Evolutionary conservation across 208 protist species (phyloP), one percentile per base, ranked within the genome.

Genomic region (Leishmania tarentolae): DNA sequence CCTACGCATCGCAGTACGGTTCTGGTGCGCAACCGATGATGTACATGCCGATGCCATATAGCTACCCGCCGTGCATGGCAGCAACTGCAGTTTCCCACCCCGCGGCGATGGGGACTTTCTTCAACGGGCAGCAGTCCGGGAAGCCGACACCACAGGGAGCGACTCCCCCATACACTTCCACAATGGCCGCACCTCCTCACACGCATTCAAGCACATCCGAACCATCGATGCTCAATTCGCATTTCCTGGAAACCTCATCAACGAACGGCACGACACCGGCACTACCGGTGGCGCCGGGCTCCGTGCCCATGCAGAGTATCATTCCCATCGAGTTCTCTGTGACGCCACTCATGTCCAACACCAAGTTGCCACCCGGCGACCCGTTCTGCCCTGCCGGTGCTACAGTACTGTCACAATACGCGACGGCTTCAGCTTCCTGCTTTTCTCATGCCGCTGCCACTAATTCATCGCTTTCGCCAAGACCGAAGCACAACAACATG

Each of bases 331-430:
- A 90, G 84, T 79, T 76, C 80, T 79, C 40, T 40, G 81, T 88
- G 31, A 82, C 91, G 77, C 87, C 80, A 47, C 71, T 95, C 37
- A 78, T 87, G 61, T 88, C 89, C 57, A 90, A 88, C 79, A 86
- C 78, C 52, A 75, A 73, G 61, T 80, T 95, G 73, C 90, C 90
- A 5, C 75, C 79, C 28, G 92, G 90, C 19, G 82, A 78, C 37
- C 87, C 92, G 5, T 94, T 95, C 72, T 94, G 88, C 63, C 87
- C 88, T 11, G 84, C 89, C 17, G 92, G 92, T 47, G 90, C 93
- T 42, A 72, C 79, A 9, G 84, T 88, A 68, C 82, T 90, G 42
- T 71, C 59, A 11, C 86, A 87, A 42, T 95, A 94, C 80, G 70
- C 82, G 24, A 46, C 75, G 28, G 69, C 77, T 1, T 28, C 61